Percentiles rank a stretch among this genome's conserved stretches.
Evolutionary conservation across 2,329 filamentous ascomycete genomes (phyloP).

Genomic region (Stachybotrys chartarum): DNA sequence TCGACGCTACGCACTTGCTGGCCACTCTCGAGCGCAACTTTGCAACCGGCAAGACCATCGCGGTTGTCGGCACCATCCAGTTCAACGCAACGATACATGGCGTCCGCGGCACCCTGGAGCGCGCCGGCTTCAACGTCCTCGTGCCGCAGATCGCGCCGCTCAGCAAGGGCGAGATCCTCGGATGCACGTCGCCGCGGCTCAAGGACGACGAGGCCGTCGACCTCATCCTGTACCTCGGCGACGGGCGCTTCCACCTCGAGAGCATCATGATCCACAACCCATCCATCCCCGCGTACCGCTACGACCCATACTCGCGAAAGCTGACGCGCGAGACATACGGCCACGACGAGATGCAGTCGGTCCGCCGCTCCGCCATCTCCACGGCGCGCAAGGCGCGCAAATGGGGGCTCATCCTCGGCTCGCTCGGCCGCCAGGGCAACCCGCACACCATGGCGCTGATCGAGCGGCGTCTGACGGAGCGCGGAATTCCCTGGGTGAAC

Average conservation of each 20-base stretch:
- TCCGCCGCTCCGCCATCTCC: conserved; percentile 70
- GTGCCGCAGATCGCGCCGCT: conserved; percentile 90
- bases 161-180: conserved; percentile 91
- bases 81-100: conserved; percentile 97
- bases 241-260: conserved; percentile 92
- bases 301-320: conserved; percentile 91
- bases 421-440: conserved; percentile 89
- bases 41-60: conserved; percentile 74
- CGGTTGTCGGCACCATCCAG: conserved; percentile 93
- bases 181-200: conserved; percentile 85
- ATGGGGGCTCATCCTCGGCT: conserved; percentile 93
- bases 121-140: conserved; percentile 75
- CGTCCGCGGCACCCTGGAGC: conserved; percentile 68
- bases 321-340: conserved; percentile 88
- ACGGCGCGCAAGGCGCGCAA: conserved; percentile 71
- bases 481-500: conserved; percentile 76
- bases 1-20: conserved; percentile 82
- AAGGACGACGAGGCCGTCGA: conserved; percentile 55
- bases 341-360: conserved; percentile 80
- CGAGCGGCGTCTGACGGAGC: conserved; percentile 64
- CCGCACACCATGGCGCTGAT: conserved; percentile 86
- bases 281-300: conserved; percentile 80
- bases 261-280: conserved; percentile 99
- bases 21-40: conserved; percentile 88
- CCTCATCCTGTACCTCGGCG: conserved; percentile 80